These are phyloP conservation scores for Fagus crenata DNA, from an alignment of 306 rosid genomes.

Conservation along the genomic window DNA sequence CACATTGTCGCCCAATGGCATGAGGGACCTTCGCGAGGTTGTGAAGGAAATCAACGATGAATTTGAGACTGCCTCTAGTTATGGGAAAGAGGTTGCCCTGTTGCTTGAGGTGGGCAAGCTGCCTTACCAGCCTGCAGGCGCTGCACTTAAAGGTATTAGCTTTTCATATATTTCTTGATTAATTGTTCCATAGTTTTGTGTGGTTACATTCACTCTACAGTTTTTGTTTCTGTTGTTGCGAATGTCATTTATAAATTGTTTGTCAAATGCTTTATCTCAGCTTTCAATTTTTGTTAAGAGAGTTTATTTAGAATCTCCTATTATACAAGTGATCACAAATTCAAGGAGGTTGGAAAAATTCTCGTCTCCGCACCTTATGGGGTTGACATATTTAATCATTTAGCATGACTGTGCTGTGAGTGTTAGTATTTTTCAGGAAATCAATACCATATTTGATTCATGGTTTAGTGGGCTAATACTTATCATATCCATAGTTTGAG, in stretches of 20 bases:
- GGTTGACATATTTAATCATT: not conserved
- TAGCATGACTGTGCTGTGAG: not conserved
- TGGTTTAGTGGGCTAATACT: not conserved
- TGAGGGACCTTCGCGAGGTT: conserved; percentile 81
- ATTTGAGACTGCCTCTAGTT: conserved; percentile 75
- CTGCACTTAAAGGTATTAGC: conserved; percentile 64
- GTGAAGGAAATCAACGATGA: conserved; percentile 83
- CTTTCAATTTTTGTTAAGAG: not conserved
- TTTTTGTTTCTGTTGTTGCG: conserved; percentile 11
- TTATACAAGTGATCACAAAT: not conserved
- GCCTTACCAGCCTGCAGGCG: conserved; percentile 67
- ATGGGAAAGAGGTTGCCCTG: conserved; percentile 82
- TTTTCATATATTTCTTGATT: not conserved
- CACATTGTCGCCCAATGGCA: conserved; percentile 67
- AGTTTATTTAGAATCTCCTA: not conserved
- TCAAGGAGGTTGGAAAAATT: not conserved
- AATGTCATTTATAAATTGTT: not conserved
- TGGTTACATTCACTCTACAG: not conserved
- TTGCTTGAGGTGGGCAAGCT: conserved; percentile 87
- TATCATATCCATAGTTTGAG: not conserved
- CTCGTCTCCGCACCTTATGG: not conserved
- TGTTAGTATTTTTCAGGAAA: not conserved
- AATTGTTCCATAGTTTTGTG: not conserved
- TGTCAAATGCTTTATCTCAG: not conserved
- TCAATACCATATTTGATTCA: not conserved